Evolutionary conservation across 2,329 filamentous ascomycete species (phyloP), one percentile per base, ranked within the genome.

Genomic region (Cordyceps tenuipes): DNA sequence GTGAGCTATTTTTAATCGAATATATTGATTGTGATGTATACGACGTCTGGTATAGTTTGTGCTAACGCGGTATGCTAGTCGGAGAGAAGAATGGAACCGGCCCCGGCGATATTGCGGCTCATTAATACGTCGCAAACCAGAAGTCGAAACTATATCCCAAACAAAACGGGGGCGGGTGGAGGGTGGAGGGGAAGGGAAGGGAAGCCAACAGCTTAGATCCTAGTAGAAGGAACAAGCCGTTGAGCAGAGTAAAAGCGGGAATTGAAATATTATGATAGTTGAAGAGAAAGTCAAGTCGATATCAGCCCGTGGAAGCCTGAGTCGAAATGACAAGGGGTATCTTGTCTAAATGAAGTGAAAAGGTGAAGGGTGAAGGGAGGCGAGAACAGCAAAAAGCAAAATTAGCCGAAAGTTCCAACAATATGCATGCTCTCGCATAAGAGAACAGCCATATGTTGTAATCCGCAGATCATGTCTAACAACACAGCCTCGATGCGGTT

Each of bases 1-100:
- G 84, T 86, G 74, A 72, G 82, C 75, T 19, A 34, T n/a, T 56
- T 31, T 5, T 4, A 8, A 41, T 5, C 26, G 9, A 41, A 13
- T 49, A n/a, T 39, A 23, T 49, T 57, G 31, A 15, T 19, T 17
- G 26, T 10, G n/a, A 46, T 15, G 5, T 34, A 29, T 52, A 15
- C 36, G 31, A 31, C 31, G 29, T 55, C 31, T 23, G 47, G 5
- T 59, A 19, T 31, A 29, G 15, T 3, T 21, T 17, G 26, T 17
- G n/a, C 49, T 48, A 48, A 57, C 21, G 29, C 21, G 21, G 60
- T 36, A n/a, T 13, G 21, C 5, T 31, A 85, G 82, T 85, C 48
- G 82, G 82, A 15, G 82, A 85, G 72, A 80, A 73, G 64, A 85
- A 85, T 63, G 76, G 72, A 15, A 75, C 77, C 3, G 80, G 79